Base-by-base conservation (phyloP, 2,329 filamentous ascomycete species). In the Claviceps sp. region DNA sequence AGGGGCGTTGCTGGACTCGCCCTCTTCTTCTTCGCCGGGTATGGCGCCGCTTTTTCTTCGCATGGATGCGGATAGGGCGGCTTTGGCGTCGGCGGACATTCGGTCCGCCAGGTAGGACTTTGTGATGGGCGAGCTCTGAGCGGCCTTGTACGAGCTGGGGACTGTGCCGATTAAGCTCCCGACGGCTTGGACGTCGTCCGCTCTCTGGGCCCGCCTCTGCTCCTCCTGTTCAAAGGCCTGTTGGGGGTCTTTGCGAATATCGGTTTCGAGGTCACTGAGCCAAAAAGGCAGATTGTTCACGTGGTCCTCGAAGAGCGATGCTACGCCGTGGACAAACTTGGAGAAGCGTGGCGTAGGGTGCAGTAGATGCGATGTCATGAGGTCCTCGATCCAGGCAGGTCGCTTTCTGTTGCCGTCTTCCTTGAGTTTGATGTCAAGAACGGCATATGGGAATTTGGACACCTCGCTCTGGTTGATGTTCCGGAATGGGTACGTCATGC, bases 211-310 rank as follows among this genome's bases (percentile, higher is more conserved):
- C 54, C 85, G 83, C 54, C 85, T 81, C 66, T 91, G 83, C 65
- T 95, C 89, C 66, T 97, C 90, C 61, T 93, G 85, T 57, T 94
- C 86, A 64, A 95, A 96, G 0, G 91, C 91, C 56, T 80, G 78
- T 65, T 93, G 86, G 0, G 93, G 93, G 64, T 97, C 90, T 64
- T 87, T 88, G 59, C 91, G 84, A 63, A 98, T 98, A 64, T 98
- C 93, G 37, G 81, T 87, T 64, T 96, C 91, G 44, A 97, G 76
- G 56, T 95, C 86, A 61, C 85, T 85, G 37, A 97, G 78, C 93
- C 93, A 98, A 72, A 97, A 96, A 14, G 93, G 93, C 62, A 97
- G 82, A 56, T 82, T 90, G 70, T 97, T 97, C 66, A 98, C 90
- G 62, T 95, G 82, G 67, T 98, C 88, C 62, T 97, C 93, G 59